Conservation (phyloP, 2,329 filamentous ascomycete genomes). For the Zymoseptoria crescenta region DNA sequence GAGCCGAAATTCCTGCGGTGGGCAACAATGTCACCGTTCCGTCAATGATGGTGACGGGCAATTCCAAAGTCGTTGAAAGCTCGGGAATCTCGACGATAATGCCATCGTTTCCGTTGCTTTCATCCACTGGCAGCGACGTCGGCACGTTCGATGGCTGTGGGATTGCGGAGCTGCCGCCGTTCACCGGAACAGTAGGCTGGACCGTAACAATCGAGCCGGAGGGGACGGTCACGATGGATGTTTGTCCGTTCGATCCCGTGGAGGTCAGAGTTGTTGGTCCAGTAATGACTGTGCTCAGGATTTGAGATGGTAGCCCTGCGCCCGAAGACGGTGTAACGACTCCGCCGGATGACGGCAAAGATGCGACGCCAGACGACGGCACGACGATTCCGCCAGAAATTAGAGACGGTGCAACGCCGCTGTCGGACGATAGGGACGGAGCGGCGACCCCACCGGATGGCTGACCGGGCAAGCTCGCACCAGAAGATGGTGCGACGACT, state of each 20-base stretch:
- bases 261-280: background rate
- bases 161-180: background rate
- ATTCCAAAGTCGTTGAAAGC: background rate
- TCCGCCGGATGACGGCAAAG: background rate
- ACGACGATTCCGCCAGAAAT: background rate
- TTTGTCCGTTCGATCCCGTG: background rate
- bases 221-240: background rate
- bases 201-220: background rate
- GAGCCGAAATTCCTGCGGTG: background rate
- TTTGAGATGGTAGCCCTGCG: too few relatives aligned
- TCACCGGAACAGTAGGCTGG: background rate
- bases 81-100: background rate
- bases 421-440: too few relatives aligned
- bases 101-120: background rate
- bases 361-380: background rate
- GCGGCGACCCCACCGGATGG: too few relatives aligned
- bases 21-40: background rate
- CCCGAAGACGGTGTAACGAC: background rate
- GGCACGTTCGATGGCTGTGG: background rate
- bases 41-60: background rate
- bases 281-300: background rate
- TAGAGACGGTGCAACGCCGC: background rate
- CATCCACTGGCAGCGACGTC: background rate
- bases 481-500: background rate
- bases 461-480: too few relatives aligned